Base-by-base conservation (phyloP, 2,329 filamentous ascomycete genomes). In the Aspergillus sp. region DNA sequence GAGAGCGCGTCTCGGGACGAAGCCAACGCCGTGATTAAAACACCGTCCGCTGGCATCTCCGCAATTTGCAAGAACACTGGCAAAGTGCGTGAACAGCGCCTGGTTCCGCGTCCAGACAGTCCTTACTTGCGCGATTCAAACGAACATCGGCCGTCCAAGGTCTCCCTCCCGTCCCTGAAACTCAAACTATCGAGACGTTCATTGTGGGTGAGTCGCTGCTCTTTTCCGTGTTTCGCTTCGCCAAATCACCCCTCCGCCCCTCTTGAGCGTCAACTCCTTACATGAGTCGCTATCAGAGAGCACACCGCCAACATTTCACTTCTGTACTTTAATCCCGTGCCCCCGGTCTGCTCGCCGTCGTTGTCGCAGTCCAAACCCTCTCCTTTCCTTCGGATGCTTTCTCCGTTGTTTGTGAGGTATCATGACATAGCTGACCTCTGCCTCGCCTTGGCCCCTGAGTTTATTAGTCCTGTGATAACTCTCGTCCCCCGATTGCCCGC, bases 241-340 rank as follows among this genome's bases (percentile, higher is more conserved):
- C 59, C 62, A 63, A 58, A 66, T 64, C 64, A 67, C 72, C 65
- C 69, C 70, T 71, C 72, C 71, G 65, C 70, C 72, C 62, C 71
- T 73, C 68, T 68, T 47, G 55, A 64, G 62, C 69, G 72, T 68
- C 47, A 57, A 66, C 62, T 70, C 73, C 70, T 73, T 72, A 71
- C 71, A 70, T 72, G 55, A 57, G 56, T 59, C 57, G 50, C 53
- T 63, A 56, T 63, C 60, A 62, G 61, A 56, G 52, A 62, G 47
- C 66, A 72, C 69, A 72, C 70, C 68, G 68, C 69, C 68, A 67
- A 64, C 67, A 64, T 61, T 53, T 59, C 44, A 34, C 36, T 55
- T 53, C 47, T 56, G 56, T 63, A 57, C 57, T 62, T 57, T 53
- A 62, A 57, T 56, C 48, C 48, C 50, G 44, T 44, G 32, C 50